A percentile compares a stretch with the other conserved stretches of the same genome.
phyloP scores from a whole-genome alignment of 169 alveolate species.

The Miamiensis avidus region DNA sequence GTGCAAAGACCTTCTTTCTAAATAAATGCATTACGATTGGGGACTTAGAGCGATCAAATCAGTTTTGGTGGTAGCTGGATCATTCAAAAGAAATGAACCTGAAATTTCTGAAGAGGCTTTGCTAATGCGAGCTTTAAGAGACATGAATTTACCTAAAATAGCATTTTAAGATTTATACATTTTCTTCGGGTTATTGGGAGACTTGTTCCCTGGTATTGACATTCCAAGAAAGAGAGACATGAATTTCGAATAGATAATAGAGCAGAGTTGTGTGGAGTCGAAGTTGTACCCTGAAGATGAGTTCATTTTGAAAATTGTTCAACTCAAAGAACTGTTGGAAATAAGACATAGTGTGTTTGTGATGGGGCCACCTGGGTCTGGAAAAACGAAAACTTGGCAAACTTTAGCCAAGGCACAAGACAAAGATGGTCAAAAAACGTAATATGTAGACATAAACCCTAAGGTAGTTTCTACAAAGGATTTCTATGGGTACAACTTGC shows the following conservation, averaged over 20 bases:
- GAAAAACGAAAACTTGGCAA: conserved; percentile 93
- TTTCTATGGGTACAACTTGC: conserved; percentile 90
- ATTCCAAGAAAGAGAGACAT: conserved; percentile 91
- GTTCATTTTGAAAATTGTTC: conserved; percentile 91
- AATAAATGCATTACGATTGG: conserved; percentile 96
- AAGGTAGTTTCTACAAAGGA: conserved; percentile 90
- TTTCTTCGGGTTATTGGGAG: conserved; percentile 92
- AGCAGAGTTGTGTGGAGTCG: conserved; percentile 75
- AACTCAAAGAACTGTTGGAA: conserved; percentile 91
- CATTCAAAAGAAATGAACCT: conserved; percentile 94
- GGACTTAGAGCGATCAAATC: conserved; percentile 97
- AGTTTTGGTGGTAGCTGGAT: conserved; percentile 96
- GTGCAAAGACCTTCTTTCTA: conserved; percentile 91
- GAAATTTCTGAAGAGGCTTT: conserved; percentile 91
- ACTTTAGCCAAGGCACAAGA: conserved; percentile 93
- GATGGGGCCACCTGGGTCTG: conserved; percentile 96
- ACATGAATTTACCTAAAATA: conserved; percentile 91
- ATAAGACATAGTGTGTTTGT: conserved; percentile 96
- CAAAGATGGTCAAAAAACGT: conserved; percentile 89
- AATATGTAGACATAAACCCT: conserved; percentile 81
- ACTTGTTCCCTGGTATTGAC: conserved; percentile 93
- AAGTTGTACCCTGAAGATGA: conserved; percentile 83
- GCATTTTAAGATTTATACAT: conserved; percentile 90
- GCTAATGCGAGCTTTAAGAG: conserved; percentile 94
- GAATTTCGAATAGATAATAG: conserved; percentile 86